Conservation (phyloP, 2,329 filamentous ascomycete genomes). For the Venturia aucupariae region DNA sequence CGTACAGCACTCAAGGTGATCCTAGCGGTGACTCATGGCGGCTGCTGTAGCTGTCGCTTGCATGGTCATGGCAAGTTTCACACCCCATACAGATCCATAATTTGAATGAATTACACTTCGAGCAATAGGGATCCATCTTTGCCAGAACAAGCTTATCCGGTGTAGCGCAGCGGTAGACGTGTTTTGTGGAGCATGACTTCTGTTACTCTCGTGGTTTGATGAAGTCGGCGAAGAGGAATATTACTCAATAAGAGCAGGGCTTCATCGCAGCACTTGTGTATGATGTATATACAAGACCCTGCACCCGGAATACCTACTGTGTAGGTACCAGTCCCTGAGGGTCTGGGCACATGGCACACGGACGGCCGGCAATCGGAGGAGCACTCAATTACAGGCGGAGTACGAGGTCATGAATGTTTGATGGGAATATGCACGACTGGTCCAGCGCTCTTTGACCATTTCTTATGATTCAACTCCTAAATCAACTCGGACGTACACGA, state of each 20-base stretch:
- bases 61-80: not conserved
- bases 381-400: not conserved
- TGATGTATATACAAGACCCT: too few species aligned
- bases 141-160: not conserved
- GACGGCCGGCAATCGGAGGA: not conserved
- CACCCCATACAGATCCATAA: not conserved
- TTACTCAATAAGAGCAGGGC: not conserved
- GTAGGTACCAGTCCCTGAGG: too few species aligned
- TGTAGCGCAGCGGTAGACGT: not conserved
- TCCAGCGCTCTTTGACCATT: not conserved
- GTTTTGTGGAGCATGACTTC: not conserved
- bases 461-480: not conserved
- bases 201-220: constrained; percentile 6
- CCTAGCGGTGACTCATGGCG: not conserved
- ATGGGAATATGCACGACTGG: not conserved
- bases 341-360: too few species aligned
- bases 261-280: not conserved
- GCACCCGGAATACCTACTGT: too few species aligned
- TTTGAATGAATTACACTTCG: not conserved
- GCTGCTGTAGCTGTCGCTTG: not conserved
- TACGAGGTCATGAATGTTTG: not conserved
- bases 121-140: not conserved
- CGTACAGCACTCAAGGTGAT: not conserved
- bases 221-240: not conserved
- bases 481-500: not conserved